Conservation (phyloP, 306 rosid species). For the Nissolia schottii region DNA sequence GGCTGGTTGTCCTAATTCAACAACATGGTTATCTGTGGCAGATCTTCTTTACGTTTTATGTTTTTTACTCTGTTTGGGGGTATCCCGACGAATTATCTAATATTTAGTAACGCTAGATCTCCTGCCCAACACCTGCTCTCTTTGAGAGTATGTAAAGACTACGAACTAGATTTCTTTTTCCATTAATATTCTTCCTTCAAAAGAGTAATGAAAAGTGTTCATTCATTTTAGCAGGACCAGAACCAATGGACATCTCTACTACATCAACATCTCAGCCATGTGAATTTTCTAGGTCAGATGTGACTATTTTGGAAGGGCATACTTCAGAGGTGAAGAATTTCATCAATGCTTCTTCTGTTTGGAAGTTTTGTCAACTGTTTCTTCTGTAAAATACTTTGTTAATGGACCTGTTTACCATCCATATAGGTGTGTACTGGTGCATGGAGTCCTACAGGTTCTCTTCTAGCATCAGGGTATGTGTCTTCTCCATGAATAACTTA, state of each 20-base stretch:
- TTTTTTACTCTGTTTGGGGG: background rate
- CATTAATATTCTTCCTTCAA: constrained; percentile 15
- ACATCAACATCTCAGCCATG: constrained; percentile 53
- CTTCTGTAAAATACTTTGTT: background rate
- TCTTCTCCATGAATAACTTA: constrained; percentile 10
- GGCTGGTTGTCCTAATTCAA: background rate
- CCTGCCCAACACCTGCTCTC: background rate
- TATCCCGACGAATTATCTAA: background rate
- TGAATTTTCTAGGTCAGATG: constrained; percentile 78
- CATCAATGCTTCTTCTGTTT: constrained; percentile 1
- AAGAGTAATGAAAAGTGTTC: background rate
- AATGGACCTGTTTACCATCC: constrained; percentile 24
- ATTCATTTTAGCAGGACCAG: constrained; percentile 49
- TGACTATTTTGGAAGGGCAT: constrained; percentile 91
- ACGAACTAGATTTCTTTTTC: background rate
- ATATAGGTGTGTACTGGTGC: constrained; percentile 96
- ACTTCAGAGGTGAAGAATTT: constrained; percentile 73
- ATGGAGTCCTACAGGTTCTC: constrained; percentile 93
- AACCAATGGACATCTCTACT: constrained; percentile 70
- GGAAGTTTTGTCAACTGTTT: background rate
- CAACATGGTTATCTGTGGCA: background rate
- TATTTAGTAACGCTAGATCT: background rate
- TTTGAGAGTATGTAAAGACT: background rate
- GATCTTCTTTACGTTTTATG: background rate
- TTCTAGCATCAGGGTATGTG: constrained; percentile 92